Base-by-base conservation (phyloP, 2,329 filamentous ascomycete genomes). In the Colletotrichum spaethianum region DNA sequence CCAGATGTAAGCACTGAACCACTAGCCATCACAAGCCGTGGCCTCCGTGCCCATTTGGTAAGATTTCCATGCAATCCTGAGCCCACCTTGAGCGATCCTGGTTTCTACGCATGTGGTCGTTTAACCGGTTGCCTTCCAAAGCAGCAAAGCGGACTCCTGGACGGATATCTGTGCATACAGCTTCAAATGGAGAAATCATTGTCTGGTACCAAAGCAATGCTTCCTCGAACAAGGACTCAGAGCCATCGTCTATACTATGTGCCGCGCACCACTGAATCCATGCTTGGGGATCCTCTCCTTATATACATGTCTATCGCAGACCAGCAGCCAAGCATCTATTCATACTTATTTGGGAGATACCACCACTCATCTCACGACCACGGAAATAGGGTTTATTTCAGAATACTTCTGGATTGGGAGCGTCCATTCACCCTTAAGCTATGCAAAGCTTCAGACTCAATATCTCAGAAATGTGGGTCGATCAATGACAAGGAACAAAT, bases 1-100 rank as follows among this genome's bases (percentile, higher is more conserved):
- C 16, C 33, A 38, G 36, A 7, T 3, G 12, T 4, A 12, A 23
- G n/a, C n/a, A 40, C 40, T 33, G 61, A 52, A 11, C 61, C 61
- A 11, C 61, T 44, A 7, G 38, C 44, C n/a, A 50, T 63, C 31
- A 63, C 61, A 36, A 63, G 61, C 20, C 44, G 61, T 16, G 61
- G 44, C 6, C 28, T 63, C 20, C 44, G 31, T 63, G 31, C 61
- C 44, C 12, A 36, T 11, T n/a, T 46, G 44, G 4, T 11, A 46
- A 20, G 20, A 9, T 46, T n/a, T 46, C 1, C 8, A 2, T 46
- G 4, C n/a, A 7, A 9, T 20, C 18, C 4, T 18, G 5, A 20
- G 20, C 7, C 7, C 11, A 9, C 1, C 42, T 11, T n/a, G 9
- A 20, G 6, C 4, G 11, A 0, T 8, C 11, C 44, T n/a, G 8